Evolutionary conservation across 179 eudicot genomes (phyloP).

Genomic region (Pouteria campechiana): DNA sequence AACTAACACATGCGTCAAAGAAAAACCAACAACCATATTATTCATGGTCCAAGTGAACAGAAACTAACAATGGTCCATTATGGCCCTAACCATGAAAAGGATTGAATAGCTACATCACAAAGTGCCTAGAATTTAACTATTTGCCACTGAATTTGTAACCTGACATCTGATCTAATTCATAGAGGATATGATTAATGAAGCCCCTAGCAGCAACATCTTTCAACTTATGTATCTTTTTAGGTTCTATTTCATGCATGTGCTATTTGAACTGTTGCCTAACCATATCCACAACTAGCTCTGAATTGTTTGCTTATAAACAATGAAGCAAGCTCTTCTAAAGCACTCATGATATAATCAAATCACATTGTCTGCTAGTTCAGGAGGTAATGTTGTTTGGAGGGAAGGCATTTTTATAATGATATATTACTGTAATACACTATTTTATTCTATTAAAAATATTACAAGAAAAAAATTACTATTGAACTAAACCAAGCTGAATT

Average conservation of each 20-base stretch:
- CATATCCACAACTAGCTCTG: slow-evolving; percentile 54
- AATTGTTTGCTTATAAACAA: slow-evolving; percentile 66
- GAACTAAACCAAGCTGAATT: too few relatives aligned
- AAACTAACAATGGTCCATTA: too few relatives aligned
- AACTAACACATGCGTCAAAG: too few relatives aligned
- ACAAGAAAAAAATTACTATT: too few relatives aligned
- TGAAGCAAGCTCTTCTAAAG: slow-evolving; percentile 67
- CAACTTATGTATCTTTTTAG: slow-evolving; percentile 70
- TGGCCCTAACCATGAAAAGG: too few relatives aligned
- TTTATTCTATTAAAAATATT: too few relatives aligned
- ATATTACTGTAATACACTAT: too few relatives aligned
- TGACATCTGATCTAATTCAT: slow-evolving; percentile 61
- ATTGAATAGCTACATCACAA: too few relatives aligned
- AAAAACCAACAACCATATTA: too few relatives aligned
- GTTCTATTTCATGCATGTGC: slow-evolving; percentile 73
- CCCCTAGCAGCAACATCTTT: slow-evolving; percentile 97
- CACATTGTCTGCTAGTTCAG: slow-evolving; percentile 75
- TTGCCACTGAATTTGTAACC: slow-evolving; percentile 85
- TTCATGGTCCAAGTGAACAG: too few relatives aligned
- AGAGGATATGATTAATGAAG: slow-evolving; percentile 81
- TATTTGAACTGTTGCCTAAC: slow-evolving; percentile 71
- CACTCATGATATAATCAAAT: slow-evolving; percentile 82
- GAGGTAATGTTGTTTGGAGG: slow-evolving; percentile 73
- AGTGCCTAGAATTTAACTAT: too few relatives aligned
- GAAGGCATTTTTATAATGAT: slow-evolving; percentile 59